Evolutionary conservation across 129 eudicot genomes (phyloP).

Genomic region (Dittrichia graveolens): DNA sequence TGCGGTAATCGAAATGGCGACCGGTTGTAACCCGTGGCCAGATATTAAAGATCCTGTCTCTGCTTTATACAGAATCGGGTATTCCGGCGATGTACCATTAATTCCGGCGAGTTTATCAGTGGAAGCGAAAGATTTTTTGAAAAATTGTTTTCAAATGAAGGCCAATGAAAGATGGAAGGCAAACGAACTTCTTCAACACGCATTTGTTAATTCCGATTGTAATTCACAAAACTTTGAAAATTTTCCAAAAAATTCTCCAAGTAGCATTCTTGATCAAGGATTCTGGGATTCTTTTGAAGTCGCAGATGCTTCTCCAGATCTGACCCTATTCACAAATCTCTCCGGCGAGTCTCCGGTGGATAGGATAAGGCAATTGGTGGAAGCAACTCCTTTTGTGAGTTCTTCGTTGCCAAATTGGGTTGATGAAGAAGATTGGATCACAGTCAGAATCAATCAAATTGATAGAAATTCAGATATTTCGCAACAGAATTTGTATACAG

Average conservation of each 20-base stretch:
- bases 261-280: constrained; percentile 56
- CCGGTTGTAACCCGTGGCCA: constrained; percentile 73
- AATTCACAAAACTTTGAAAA: constrained; percentile 17
- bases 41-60: constrained; percentile 55
- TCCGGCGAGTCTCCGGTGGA: constrained; percentile 36
- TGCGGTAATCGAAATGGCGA: constrained; percentile 70
- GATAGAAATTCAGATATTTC: constrained; percentile 28
- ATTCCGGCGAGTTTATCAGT: constrained; percentile 53
- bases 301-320: constrained; percentile 12
- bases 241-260: constrained; percentile 51
- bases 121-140: constrained; percentile 50
- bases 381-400: not conserved
- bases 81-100: constrained; percentile 55
- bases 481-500: not conserved
- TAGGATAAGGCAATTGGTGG: constrained; percentile 48
- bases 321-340: constrained; percentile 9
- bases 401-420: constrained; percentile 45
- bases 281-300: constrained; percentile 61
- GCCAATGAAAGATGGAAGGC: constrained; percentile 55
- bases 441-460: constrained; percentile 40
- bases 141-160: constrained; percentile 52
- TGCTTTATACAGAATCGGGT: constrained; percentile 59
- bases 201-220: constrained; percentile 36
- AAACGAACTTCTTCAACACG: constrained; percentile 58
- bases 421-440: constrained; percentile 62